These are phyloP conservation scores for Colletotrichum lentis DNA, from an alignment of 2,329 filamentous ascomycete genomes.

Conservation along the genomic window DNA sequence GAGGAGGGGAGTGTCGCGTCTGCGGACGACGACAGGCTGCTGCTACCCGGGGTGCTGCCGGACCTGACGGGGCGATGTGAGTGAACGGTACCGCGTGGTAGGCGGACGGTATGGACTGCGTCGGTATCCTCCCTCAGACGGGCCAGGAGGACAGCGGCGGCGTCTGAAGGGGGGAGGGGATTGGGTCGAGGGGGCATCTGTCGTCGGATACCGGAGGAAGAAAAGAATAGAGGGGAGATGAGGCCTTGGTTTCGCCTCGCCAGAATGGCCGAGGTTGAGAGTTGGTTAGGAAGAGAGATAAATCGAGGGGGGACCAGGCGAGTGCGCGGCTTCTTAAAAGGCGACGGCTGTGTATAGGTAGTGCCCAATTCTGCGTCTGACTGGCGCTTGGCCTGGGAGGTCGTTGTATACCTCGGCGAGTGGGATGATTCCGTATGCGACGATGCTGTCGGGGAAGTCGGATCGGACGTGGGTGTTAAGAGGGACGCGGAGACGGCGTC, in stretches of 20 bases:
- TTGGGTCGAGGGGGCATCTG: slow-evolving; percentile 49
- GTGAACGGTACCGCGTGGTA: slow-evolving; percentile 62
- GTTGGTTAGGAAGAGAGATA: slow-evolving; percentile 51
- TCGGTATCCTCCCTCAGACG: slow-evolving; percentile 56
- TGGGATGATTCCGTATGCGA: slow-evolving; percentile 24
- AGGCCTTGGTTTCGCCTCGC: slow-evolving; percentile 47
- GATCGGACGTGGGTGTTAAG: slow-evolving; percentile 25
- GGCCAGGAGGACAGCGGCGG: slow-evolving; percentile 57
- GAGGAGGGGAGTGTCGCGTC: slow-evolving; percentile 45
- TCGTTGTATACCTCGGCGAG: slow-evolving; percentile 29
- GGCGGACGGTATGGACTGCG: slow-evolving; percentile 61
- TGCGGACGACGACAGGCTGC: slow-evolving; percentile 58
- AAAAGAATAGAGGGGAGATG: slow-evolving; percentile 62
- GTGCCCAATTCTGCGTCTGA: slow-evolving; percentile 41
- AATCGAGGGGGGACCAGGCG: slow-evolving; percentile 56
- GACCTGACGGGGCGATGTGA: slow-evolving; percentile 56
- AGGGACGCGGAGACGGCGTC: slow-evolving; percentile 32
- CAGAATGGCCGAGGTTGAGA: slow-evolving; percentile 40
- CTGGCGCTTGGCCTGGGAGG: slow-evolving; percentile 43
- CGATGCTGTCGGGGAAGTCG: slow-evolving; percentile 17
- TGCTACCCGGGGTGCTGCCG: slow-evolving; percentile 61
- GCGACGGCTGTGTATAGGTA: slow-evolving; percentile 40
- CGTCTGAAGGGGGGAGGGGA: slow-evolving; percentile 52
- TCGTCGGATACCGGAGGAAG: slow-evolving; percentile 52
- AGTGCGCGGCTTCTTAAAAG: slow-evolving; percentile 58